phyloP scores from a whole-genome alignment of 345 rosid genomes.

The Theobroma cacao region DNA sequence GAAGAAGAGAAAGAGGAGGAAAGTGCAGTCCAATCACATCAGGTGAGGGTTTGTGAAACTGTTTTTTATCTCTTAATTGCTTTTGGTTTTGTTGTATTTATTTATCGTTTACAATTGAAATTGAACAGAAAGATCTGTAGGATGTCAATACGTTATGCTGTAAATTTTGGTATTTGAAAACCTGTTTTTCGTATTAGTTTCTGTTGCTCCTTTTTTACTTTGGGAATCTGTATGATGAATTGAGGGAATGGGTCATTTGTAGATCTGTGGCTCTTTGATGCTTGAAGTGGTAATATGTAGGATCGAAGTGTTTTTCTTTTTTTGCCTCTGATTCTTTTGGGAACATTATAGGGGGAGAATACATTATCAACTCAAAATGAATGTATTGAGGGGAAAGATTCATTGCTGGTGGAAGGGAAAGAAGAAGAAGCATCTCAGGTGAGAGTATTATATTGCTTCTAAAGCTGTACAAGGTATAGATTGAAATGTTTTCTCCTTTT shows the following conservation, averaged over 20 bases:
- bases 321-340: background rate
- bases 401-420: slow-evolving; percentile 10
- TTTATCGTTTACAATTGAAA: background rate
- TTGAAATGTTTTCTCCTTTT: background rate
- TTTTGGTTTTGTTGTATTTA: slow-evolving; percentile 2
- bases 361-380: slow-evolving; percentile 8
- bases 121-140: background rate
- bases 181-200: background rate
- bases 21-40: slow-evolving; percentile 18
- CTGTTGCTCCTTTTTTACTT: background rate
- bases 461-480: background rate
- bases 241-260: background rate
- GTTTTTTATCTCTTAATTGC: background rate
- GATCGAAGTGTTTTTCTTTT: background rate
- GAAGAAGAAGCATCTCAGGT: slow-evolving; percentile 29
- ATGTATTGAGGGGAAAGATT: slow-evolving; percentile 10
- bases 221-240: background rate
- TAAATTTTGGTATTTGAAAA: background rate
- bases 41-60: slow-evolving; percentile 32
- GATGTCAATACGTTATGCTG: background rate
- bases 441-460: background rate
- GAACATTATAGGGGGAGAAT: background rate
- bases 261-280: background rate
- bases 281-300: background rate
- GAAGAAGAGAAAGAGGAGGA: slow-evolving; percentile 39